Evolutionary conservation across 1,139 yeast genomes (phyloP).

Genomic region (Geotrichum histeridarum): DNA sequence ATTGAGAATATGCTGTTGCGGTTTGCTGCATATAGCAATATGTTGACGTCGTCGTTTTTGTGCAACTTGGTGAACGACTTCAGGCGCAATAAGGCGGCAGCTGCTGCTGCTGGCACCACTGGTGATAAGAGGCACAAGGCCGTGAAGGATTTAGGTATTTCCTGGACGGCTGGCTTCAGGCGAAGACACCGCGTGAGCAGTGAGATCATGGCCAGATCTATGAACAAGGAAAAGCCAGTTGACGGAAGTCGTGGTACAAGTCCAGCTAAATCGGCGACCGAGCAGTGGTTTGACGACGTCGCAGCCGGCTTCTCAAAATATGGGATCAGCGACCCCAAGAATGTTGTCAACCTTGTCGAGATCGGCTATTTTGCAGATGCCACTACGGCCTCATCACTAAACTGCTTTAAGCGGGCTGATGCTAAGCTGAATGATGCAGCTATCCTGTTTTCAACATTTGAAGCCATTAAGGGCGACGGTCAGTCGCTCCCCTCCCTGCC

Average conservation of each 20-base stretch:
- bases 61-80: constrained; percentile 15
- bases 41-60: constrained; percentile 16
- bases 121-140: neutral
- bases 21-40: constrained; percentile 7
- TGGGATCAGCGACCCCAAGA: neutral
- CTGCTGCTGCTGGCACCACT: neutral
- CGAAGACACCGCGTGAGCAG: constrained; percentile 8
- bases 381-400: neutral
- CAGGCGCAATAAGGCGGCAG: constrained; percentile 5
- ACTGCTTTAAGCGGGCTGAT: constrained; percentile 2
- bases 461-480: constrained; percentile 2
- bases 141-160: constrained; percentile 12
- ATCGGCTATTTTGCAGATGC: constrained; percentile 2
- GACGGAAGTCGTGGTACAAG: neutral
- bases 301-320: neutral
- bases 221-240: constrained; percentile 9
- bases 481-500: neutral
- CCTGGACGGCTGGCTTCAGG: constrained; percentile 17
- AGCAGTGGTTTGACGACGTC: constrained; percentile 8
- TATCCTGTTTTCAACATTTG: constrained; percentile 1
- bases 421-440: neutral
- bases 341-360: constrained; percentile 11
- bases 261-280: neutral
- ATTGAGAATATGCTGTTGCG: constrained; percentile 14
- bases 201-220: constrained; percentile 10